Percentiles rank a stretch among this genome's conserved stretches.
phyloP scores from a whole-genome alignment of 176 grass and related monocot species.

The Secale cereale region DNA sequence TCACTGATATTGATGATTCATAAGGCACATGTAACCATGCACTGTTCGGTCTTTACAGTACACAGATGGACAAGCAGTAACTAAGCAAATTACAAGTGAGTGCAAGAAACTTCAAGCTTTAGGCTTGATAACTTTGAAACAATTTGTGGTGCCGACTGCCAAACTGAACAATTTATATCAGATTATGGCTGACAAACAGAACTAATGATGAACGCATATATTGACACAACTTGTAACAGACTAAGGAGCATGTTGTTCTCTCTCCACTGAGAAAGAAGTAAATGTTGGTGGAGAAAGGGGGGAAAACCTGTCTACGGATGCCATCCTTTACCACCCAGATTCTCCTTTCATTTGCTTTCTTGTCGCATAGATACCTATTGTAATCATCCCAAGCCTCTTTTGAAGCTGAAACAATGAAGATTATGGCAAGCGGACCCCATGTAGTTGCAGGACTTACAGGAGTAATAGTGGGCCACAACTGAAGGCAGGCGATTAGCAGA shows the following conservation, averaged over 20 bases:
- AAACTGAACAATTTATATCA: neutral
- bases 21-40: neutral
- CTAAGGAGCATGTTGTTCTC: neutral
- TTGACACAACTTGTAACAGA: neutral
- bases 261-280: neutral
- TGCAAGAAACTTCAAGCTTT: neutral
- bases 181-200: neutral
- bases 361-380: slow-evolving; percentile 91
- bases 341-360: slow-evolving; percentile 86
- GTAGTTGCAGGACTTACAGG: slow-evolving; percentile 87
- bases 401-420: slow-evolving; percentile 89
- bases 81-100: neutral
- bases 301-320: slow-evolving; percentile 56
- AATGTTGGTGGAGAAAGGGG: neutral
- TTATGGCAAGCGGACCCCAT: slow-evolving; percentile 89
- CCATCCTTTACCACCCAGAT: slow-evolving; percentile 75
- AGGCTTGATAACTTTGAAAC: neutral
- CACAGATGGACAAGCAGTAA: neutral
- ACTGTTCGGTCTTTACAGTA: slow-evolving; percentile 14
- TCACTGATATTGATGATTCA: neutral
- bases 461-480: slow-evolving; percentile 82
- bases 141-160: neutral
- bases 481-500: slow-evolving; percentile 85
- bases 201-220: slow-evolving; percentile 8
- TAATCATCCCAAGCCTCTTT: slow-evolving; percentile 99